phyloP scores from a whole-genome alignment of 2,329 filamentous ascomycete species.

The Botryotinia narcissicola region DNA sequence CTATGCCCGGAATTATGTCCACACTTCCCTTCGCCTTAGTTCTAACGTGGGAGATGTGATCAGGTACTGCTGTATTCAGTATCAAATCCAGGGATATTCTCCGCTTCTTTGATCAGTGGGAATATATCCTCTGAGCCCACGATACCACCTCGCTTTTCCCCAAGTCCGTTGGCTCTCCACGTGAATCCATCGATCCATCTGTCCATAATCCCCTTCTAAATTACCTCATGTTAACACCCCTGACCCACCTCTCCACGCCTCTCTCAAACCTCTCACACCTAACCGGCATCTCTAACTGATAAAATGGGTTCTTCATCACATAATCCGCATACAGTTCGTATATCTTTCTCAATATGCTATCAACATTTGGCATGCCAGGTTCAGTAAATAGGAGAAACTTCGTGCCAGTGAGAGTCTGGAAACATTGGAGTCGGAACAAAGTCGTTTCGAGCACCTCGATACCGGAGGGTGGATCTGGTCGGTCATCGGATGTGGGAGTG shows the following conservation, averaged over 20 bases:
- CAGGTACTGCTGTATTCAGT: not conserved
- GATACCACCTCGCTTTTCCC: not conserved
- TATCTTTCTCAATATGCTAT: slow-evolving; percentile 76
- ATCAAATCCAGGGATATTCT: too few relatives aligned
- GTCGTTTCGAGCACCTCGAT: slow-evolving; percentile 92
- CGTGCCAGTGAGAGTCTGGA: slow-evolving; percentile 87
- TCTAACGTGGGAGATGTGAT: not conserved
- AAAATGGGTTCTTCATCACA: slow-evolving; percentile 99
- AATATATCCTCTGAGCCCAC: not conserved
- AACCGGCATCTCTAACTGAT: slow-evolving; percentile 96
- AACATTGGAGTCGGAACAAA: slow-evolving; percentile 94
- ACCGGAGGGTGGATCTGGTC: slow-evolving; percentile 68
- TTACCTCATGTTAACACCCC: slow-evolving; percentile 58
- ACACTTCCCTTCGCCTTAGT: not conserved
- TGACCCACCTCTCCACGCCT: slow-evolving; percentile 76
- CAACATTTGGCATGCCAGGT: slow-evolving; percentile 68
- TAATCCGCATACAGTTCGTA: slow-evolving; percentile 96
- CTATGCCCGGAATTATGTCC: slow-evolving; percentile 11
- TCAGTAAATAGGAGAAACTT: slow-evolving; percentile 98
- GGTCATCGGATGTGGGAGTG: slow-evolving; percentile 48
- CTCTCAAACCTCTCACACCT: slow-evolving; percentile 94
- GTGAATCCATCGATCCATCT: not conserved
- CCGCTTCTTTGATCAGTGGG: not conserved
- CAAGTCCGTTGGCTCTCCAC: not conserved
- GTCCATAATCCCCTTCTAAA: not conserved